Base-by-base conservation (phyloP, 2,329 filamentous ascomycete genomes). In the Madurella mycetomatis region DNA sequence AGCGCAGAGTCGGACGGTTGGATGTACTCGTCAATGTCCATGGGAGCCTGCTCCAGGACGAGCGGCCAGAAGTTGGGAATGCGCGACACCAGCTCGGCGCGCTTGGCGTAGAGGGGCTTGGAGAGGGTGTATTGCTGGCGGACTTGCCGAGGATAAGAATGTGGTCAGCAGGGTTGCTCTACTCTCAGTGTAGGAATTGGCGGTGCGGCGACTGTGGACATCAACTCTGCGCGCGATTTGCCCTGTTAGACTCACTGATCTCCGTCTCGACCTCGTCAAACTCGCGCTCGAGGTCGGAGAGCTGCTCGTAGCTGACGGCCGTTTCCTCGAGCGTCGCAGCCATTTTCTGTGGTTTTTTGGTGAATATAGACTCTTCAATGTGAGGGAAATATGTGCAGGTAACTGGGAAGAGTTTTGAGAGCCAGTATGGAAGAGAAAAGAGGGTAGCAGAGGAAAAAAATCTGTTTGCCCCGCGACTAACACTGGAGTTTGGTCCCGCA, bases 31-130 rank as follows among this genome's bases (percentile, higher is more conserved):
- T 96, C 91, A 64, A 99, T 82, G 60, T 96, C 90, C 45, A 82
- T 79, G 1, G 92, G 91, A 2, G 88, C 85, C 74, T 91, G 87
- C 76, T 95, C 89, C 69, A 97, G 81, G 54, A 96, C 92, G 55
- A 95, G 82, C n/a, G 89, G 80, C 94, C 94, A 97, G 83, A 97
- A 99, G 75, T 89, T 84, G 64, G 84, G 82, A 67, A 96, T 92
- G 67, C 85, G 78, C 60, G 81, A 72, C 60, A 94, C 76, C 60
- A 90, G 73, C 64, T 82, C 79, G 61, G 82, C 78, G 68, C 92
- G 90, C 74, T 88, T 88, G 65, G 81, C 78, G 76, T 90, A 96
- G 58, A 95, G 81, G 43, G 86, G 80, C 57, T 78, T 76, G 65
- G 83, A 81, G 64, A 91, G 78, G 61, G 80, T 74, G 63, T 86